Percentiles rank a stretch among this genome's conserved stretches.
These are phyloP conservation scores for Aspergillus conjunctus DNA, from an alignment of 495 filamentous ascomycete genomes.

Conservation along the genomic window DNA sequence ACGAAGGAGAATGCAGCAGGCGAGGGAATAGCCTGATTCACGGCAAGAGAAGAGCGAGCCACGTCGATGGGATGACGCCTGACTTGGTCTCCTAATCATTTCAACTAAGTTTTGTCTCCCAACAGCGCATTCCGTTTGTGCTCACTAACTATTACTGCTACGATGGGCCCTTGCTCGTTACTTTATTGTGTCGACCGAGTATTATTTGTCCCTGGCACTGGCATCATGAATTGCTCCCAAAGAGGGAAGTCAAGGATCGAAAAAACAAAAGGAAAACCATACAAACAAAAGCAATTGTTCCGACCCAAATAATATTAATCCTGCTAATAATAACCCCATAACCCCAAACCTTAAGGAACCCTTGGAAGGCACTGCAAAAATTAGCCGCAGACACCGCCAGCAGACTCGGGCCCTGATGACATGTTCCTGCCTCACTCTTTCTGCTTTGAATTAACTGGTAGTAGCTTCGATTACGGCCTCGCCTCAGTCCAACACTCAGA, in stretches of 20 bases:
- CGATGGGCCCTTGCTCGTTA: background rate
- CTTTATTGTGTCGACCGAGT: no score
- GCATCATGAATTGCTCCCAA: background rate
- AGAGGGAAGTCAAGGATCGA: background rate
- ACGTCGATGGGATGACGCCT: conserved; percentile 12
- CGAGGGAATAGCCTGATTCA: conserved; percentile 2
- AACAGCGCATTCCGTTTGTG: conserved; percentile 4
- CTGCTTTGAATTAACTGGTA: background rate
- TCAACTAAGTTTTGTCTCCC: background rate
- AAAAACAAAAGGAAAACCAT: background rate
- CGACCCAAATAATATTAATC: background rate
- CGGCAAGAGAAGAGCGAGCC: conserved; percentile 19
- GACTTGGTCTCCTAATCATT: background rate
- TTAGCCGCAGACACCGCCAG: conserved; percentile 6
- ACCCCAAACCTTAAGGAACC: background rate
- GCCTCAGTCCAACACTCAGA: background rate
- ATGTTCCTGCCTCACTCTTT: conserved; percentile 3
- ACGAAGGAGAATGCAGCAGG: conserved; percentile 23
- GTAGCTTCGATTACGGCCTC: background rate
- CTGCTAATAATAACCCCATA: background rate
- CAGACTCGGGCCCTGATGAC: background rate
- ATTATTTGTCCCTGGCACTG: background rate
- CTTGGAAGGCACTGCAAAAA: background rate
- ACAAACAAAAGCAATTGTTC: background rate
- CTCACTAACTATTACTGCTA: conserved; percentile 2